These are phyloP conservation scores for Schwanniomyces yamadae DNA, from an alignment of 805 yeast species.

Conservation along the genomic window DNA sequence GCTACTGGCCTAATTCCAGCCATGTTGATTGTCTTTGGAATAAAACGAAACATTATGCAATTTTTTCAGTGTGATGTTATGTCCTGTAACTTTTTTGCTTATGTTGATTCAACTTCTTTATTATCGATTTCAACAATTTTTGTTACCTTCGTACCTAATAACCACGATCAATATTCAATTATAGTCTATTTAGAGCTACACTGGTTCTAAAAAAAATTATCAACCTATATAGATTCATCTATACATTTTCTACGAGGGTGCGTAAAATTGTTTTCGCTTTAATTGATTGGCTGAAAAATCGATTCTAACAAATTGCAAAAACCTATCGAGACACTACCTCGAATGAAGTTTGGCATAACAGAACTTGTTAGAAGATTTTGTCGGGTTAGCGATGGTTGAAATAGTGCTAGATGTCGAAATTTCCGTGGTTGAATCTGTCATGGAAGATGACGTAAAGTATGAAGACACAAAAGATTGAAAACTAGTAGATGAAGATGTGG, in stretches of 20 bases:
- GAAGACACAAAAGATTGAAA: background rate
- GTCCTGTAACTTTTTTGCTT: too few relatives aligned
- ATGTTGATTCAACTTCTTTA: too few relatives aligned
- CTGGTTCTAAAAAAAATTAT: background rate
- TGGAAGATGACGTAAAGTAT: background rate
- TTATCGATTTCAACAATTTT: too few relatives aligned
- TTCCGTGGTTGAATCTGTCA: too few relatives aligned
- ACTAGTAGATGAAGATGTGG: background rate
- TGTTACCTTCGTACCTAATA: too few relatives aligned
- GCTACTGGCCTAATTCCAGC: conserved; percentile 3
- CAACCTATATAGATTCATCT: background rate
- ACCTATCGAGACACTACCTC: conserved; percentile 1
- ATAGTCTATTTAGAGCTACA: conserved; percentile 2
- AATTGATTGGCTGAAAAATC: conserved; percentile 7
- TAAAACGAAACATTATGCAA: conserved; percentile 7
- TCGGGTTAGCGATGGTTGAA: background rate
- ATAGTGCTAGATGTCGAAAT: too few relatives aligned
- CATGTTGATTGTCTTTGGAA: conserved; percentile 5
- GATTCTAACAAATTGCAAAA: background rate
- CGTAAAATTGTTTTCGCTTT: conserved; percentile 8
- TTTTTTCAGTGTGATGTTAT: too few relatives aligned
- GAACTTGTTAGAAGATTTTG: conserved; percentile 1
- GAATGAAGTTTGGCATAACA: background rate
- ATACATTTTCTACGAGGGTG: conserved; percentile 4
- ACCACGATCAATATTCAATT: conserved; percentile 1